A percentile compares a stretch with the other conserved stretches of the same genome.
Evolutionary conservation across 768 basidiomycete genomes (phyloP).

Genomic region (Exidia glandulosa): DNA sequence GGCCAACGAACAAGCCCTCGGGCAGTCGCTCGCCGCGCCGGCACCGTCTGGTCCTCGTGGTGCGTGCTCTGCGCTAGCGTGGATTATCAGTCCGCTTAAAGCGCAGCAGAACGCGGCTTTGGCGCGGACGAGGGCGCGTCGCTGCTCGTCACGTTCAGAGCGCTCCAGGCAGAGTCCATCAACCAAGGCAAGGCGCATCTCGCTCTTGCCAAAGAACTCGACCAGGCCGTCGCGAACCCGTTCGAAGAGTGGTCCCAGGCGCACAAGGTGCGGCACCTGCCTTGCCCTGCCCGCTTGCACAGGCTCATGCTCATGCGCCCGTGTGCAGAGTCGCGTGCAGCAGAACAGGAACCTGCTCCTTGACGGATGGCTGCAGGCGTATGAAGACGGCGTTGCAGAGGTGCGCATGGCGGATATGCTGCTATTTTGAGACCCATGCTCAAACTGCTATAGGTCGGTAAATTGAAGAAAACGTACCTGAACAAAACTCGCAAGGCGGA

Average conservation of each 20-base stretch:
- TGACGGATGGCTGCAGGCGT: constrained; percentile 56
- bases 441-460: constrained; percentile 28
- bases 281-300: not conserved
- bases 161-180: constrained; percentile 62
- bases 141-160: constrained; percentile 65
- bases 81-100: constrained; percentile 9
- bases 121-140: constrained; percentile 77
- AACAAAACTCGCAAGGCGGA: constrained; percentile 75
- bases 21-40: constrained; percentile 43
- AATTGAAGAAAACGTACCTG: constrained; percentile 68
- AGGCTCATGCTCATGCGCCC: constrained; percentile 4
- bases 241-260: constrained; percentile 69
- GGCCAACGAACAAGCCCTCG: constrained; percentile 55
- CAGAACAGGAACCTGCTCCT: constrained; percentile 47
- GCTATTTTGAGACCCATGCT: not conserved
- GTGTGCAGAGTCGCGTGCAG: constrained; percentile 44
- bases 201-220: constrained; percentile 62
- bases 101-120: constrained; percentile 47
- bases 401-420: constrained; percentile 24
- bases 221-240: constrained; percentile 63
- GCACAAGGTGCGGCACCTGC: constrained; percentile 43
- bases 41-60: constrained; percentile 38
- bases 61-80: constrained; percentile 15
- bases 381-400: constrained; percentile 57
- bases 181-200: constrained; percentile 67